Base-by-base conservation (phyloP, 306 rosid species). In the Lablab purpureus region DNA sequence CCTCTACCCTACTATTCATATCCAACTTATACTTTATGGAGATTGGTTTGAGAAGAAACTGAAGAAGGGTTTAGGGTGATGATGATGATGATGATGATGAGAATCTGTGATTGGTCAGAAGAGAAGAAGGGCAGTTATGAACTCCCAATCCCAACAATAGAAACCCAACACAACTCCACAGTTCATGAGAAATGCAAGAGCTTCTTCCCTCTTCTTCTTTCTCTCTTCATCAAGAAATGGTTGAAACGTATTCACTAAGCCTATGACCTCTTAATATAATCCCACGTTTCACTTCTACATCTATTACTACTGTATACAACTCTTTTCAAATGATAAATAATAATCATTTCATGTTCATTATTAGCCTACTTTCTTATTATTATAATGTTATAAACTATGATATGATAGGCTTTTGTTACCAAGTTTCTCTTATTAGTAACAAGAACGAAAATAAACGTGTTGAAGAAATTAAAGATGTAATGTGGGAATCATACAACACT, bases 151-250 rank as follows among this genome's bases (percentile, higher is more conserved):
- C 98, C 98, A 94, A 52, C 97, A 94, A 89, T 90, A 90, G 93
- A 94, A 94, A 86, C 98, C 97, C 97, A 90, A 81, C 92, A 94
- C 97, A 89, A 94, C 96, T 88, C 96, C 97, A 88, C 94, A 88
- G 93, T 90, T 94, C 97, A 94, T 94, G 94, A 92, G 97, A 89
- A 87, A 47, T 82, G 93, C 90, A 84, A 92, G 89, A 79, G 1
- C 69, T 41, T 41, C n/a, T 12, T 55, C 59, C 67, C 18, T 40
- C 22, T 41, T 49, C 41, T 70, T 63, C 73, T 70, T 34, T 40
- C 79, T 64, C 40, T 43, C 19, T 47, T 17, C 47, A 46, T 18
- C 21, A 70, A 77, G 69, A 75, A 84, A 70, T 79, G 65, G 70
- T 76, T 88, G 77, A 88, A 88, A 91, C 92, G 93, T 91, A 79